A percentile compares a stretch with the other conserved stretches of the same genome.
Evolutionary conservation across 208 protist genomes (phyloP).

Genomic region (Acanthamoeba culbertsoni): DNA sequence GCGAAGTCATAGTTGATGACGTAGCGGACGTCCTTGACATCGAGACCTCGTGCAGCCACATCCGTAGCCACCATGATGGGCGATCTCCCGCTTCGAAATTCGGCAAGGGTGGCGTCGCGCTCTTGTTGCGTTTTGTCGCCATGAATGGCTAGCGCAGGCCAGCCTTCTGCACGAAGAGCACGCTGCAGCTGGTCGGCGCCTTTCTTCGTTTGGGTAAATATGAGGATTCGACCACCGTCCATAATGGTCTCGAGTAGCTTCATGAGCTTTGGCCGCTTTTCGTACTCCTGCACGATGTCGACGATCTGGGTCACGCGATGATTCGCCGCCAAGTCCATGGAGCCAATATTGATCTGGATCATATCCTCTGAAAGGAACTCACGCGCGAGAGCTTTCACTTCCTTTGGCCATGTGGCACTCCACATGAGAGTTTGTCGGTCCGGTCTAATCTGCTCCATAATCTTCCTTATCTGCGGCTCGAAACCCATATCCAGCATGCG

Average conservation of each 20-base stretch:
- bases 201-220: conserved; percentile 72
- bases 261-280: conserved; percentile 75
- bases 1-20: conserved; percentile 79
- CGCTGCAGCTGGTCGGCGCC: conserved; percentile 62
- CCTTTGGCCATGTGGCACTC: conserved; percentile 64
- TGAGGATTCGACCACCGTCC: conserved; percentile 63
- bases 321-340: conserved; percentile 62
- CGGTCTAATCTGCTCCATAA: conserved; percentile 71
- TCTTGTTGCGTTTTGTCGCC: conserved; percentile 79
- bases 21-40: conserved; percentile 67
- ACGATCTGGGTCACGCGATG: conserved; percentile 71
- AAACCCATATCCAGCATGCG: conserved; percentile 67
- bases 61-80: conserved; percentile 79
- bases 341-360: conserved; percentile 69
- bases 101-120: conserved; percentile 55
- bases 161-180: conserved; percentile 49
- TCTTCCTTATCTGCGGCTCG: conserved; percentile 68
- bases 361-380: conserved; percentile 70
- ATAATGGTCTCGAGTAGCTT: conserved; percentile 52
- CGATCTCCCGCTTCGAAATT: conserved; percentile 62
- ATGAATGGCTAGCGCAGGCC: conserved; percentile 58
- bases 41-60: conserved; percentile 76
- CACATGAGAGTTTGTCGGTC: conserved; percentile 77
- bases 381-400: conserved; percentile 60
- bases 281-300: conserved; percentile 44